Evolutionary conservation across 2,329 filamentous ascomycete species (phyloP), one percentile per base, ranked within the genome.

Genomic region (Alternaria arborescens): DNA sequence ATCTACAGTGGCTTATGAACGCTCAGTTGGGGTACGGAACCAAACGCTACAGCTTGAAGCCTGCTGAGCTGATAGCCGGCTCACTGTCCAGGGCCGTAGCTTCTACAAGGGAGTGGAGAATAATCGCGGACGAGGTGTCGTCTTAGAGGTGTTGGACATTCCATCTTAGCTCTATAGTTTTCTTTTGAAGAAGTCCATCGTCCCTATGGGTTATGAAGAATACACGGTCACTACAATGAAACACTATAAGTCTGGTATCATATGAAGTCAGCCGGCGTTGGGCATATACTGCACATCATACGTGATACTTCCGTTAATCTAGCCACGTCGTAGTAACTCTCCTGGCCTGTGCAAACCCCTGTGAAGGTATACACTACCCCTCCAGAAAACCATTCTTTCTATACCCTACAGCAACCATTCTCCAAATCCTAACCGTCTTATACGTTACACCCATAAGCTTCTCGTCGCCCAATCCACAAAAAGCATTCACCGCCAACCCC

Each of bases 41-140:
- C 0, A 26, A 26, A 26, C 24, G 24, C 24, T 26, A 26, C 24
- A 26, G 24, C 0, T 0, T 26, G 24, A 26, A 26, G 24, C 0
- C 6, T 26, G 2, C 2, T 26, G 24, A 26, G 24, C 24, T 26
- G 0, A 26, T 2, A 2, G 24, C 6, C 7, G 24, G 24, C 24
- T 26, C 24, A 2, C 2, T 26, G 24, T 26, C 24, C 1, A 26
- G 24, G 24, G 24, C 0, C 24, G 24, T 26, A 26, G 24, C 24
- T 26, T 26, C 6, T 6, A 6, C 6, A 6, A 36, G 14, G 32
- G 12, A 14, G 11, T 12, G 32, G 5, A 14, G 28, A 14, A 36
- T 8, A 1, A 12, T 36, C 11, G 32, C 32, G 12, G 32, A 7
- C 32, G 32, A 16, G 32, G 12, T 16, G 32, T 0, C 32, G 0